These are phyloP conservation scores for Chlorella vulgaris DNA, from an alignment of 139 green algal species.

Conservation along the genomic window DNA sequence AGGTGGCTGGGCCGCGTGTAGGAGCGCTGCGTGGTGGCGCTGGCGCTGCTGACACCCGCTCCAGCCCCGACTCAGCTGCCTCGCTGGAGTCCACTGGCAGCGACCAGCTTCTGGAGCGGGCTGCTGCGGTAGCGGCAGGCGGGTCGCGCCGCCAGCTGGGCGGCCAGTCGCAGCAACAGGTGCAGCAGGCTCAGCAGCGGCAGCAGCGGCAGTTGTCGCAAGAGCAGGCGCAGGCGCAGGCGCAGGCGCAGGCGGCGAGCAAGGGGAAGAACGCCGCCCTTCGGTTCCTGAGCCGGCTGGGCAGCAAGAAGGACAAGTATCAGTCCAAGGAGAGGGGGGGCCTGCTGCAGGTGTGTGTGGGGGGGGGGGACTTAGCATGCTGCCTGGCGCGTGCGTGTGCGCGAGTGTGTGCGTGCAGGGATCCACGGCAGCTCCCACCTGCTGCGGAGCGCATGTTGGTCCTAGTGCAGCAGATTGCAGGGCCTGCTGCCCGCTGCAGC, in stretches of 20 bases:
- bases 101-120: conserved; percentile 2
- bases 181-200: too few species aligned
- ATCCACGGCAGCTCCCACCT: too few species aligned
- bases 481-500: too few species aligned
- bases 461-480: too few species aligned
- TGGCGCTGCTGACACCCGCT: background rate
- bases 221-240: background rate
- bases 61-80: background rate
- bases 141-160: background rate
- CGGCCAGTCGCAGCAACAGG: too few species aligned
- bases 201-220: background rate
- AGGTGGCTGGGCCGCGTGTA: background rate
- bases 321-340: conserved; percentile 24
- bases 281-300: conserved; percentile 52
- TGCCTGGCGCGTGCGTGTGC: background rate
- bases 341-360: conserved; percentile 26
- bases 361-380: background rate
- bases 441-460: too few species aligned
- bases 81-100: conserved; percentile 8
- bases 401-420: too few species aligned
- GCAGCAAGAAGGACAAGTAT: conserved; percentile 57
- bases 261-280: conserved; percentile 50
- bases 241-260: background rate
- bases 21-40: background rate
- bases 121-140: conserved; percentile 6